These are phyloP conservation scores for Platanthera guangdongensis DNA, from an alignment of 106 monocot genomes.

Conservation along the genomic window DNA sequence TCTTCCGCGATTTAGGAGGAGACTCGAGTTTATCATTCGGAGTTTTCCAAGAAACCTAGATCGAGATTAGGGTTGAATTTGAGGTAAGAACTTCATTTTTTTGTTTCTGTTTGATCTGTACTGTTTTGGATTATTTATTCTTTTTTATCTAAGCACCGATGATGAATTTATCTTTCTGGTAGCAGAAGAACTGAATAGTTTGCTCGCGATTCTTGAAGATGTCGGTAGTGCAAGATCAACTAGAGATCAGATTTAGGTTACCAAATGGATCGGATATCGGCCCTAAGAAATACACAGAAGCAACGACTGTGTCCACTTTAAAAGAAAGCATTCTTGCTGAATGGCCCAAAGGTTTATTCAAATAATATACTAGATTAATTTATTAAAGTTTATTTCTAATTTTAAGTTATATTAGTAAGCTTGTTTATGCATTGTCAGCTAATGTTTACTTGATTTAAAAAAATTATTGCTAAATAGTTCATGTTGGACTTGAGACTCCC, in stretches of 20 bases:
- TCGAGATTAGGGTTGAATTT: conserved; percentile 6
- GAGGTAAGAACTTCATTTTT: neutral
- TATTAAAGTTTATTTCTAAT: neutral
- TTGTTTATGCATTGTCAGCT: neutral
- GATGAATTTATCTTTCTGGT: neutral
- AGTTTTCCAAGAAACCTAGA: neutral
- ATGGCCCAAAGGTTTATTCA: conserved; percentile 60
- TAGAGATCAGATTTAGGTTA: conserved; percentile 66
- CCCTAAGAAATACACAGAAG: conserved; percentile 50
- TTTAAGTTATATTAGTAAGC: neutral
- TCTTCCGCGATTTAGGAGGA: neutral
- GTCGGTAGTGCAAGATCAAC: conserved; percentile 44
- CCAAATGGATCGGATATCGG: conserved; percentile 77
- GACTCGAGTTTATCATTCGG: neutral
- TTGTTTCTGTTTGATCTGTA: neutral
- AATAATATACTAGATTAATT: neutral
- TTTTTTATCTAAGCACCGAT: neutral
- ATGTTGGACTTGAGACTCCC: too few species aligned
- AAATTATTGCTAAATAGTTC: too few species aligned
- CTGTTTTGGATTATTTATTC: neutral
- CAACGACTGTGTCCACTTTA: conserved; percentile 54
- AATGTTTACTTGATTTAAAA: neutral
- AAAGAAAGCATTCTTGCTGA: conserved; percentile 74
- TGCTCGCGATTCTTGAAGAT: conserved; percentile 22
- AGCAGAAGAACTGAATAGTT: neutral